phyloP scores from a whole-genome alignment of 345 rosid genomes.

The Eucalyptus viminalis region DNA sequence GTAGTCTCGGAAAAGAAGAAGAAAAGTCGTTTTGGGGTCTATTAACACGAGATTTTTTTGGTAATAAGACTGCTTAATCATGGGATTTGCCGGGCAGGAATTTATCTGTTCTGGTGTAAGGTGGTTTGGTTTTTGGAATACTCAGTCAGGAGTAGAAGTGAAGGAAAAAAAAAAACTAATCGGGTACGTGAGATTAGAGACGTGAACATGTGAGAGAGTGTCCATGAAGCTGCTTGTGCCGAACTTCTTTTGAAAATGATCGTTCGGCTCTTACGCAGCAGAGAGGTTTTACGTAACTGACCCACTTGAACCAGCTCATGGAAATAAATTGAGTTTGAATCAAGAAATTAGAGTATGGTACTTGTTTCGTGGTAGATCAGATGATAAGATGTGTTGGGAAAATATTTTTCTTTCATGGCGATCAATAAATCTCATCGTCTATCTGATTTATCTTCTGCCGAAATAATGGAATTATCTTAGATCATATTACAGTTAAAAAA shows the following conservation, averaged over 20 bases:
- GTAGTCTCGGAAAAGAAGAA: not conserved
- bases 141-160: not conserved
- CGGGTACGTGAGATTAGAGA: not conserved
- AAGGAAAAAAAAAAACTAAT: not conserved
- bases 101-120: not conserved
- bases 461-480: not conserved
- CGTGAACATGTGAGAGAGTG: not conserved
- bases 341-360: not conserved
- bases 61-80: not conserved
- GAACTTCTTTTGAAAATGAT: not conserved
- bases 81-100: not conserved
- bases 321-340: not conserved
- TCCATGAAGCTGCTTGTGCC: not conserved
- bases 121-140: not conserved
- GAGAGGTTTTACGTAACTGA: not conserved
- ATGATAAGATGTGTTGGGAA: not conserved
- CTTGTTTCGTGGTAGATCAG: not conserved
- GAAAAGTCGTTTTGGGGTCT: not conserved
- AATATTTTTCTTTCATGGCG: not conserved
- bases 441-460: not conserved
- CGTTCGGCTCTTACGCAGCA: not conserved
- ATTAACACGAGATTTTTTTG: not conserved
- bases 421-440: not conserved
- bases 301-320: not conserved
- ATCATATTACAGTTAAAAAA: not conserved